Evolutionary conservation across 495 filamentous ascomycete genomes (phyloP).

Genomic region (Ramalina intermedia): DNA sequence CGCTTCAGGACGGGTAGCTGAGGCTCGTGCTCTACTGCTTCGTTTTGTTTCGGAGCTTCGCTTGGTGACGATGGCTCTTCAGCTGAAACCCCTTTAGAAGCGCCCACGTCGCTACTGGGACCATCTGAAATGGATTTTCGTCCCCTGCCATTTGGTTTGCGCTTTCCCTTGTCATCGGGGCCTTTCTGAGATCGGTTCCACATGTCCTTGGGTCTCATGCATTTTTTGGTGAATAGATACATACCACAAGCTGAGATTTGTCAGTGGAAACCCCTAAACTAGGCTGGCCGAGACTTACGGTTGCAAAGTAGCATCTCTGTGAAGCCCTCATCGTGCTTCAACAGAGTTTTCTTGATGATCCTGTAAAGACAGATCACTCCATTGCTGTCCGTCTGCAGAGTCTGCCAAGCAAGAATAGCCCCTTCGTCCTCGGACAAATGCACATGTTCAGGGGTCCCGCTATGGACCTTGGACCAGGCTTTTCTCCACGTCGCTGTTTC

Average conservation of each 20-base stretch:
- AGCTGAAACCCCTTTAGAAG: background rate
- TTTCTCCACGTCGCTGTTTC: constrained; percentile 93
- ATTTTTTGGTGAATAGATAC: constrained; percentile 78
- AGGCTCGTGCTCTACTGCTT: constrained; percentile 17
- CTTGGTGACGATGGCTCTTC: constrained; percentile 12
- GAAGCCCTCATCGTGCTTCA: constrained; percentile 49
- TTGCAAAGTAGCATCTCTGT: constrained; percentile 71
- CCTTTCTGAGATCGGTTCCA: constrained; percentile 53
- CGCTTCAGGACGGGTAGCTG: constrained; percentile 13
- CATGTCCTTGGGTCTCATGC: constrained; percentile 64
- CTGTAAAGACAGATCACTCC: constrained; percentile 47
- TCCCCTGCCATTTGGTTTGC: constrained; percentile 18
- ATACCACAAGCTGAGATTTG: constrained; percentile 59
- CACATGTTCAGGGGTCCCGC: constrained; percentile 45
- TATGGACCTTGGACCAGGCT: constrained; percentile 56
- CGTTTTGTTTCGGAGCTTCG: constrained; percentile 13
- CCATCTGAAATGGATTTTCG: constrained; percentile 1
- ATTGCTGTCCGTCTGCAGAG: constrained; percentile 44
- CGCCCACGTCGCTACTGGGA: background rate
- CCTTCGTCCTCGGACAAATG: constrained; percentile 53
- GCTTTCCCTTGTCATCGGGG: constrained; percentile 30
- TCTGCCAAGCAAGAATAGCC: constrained; percentile 46
- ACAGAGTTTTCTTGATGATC: constrained; percentile 64
- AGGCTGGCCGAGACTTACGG: constrained; percentile 38
- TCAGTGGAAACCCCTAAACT: constrained; percentile 10